These are phyloP conservation scores for Hanseniaspora hatyaiensis DNA, from an alignment of 805 yeast genomes.

Conservation along the genomic window DNA sequence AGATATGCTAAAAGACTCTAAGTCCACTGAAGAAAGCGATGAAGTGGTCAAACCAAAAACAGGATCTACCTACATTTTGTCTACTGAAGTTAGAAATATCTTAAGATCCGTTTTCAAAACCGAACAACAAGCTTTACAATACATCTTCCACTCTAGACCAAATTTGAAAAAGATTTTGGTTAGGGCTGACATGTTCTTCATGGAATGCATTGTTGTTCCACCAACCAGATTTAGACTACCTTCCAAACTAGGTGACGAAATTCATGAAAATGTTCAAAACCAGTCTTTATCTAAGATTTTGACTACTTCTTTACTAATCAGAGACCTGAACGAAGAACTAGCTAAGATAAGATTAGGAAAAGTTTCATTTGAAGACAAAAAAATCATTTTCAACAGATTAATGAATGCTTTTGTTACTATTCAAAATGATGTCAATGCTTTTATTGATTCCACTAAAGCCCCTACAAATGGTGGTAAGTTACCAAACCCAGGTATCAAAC, in stretches of 20 bases:
- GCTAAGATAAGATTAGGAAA: constrained; percentile 47
- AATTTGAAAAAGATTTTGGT: constrained; percentile 34
- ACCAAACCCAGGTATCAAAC: constrained; percentile 92
- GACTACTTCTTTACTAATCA: constrained; percentile 65
- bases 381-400: constrained; percentile 68
- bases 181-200: constrained; percentile 75
- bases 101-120: constrained; percentile 61
- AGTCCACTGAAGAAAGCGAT: constrained; percentile 24
- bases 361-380: constrained; percentile 57
- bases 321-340: constrained; percentile 82
- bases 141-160: constrained; percentile 76
- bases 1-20: constrained; percentile 45
- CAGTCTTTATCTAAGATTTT: constrained; percentile 72
- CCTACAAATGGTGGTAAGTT: constrained; percentile 51
- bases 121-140: constrained; percentile 58
- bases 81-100: constrained; percentile 76
- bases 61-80: constrained; percentile 75
- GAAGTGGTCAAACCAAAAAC: constrained; percentile 44
- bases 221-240: constrained; percentile 95
- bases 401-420: constrained; percentile 93
- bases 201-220: constrained; percentile 82
- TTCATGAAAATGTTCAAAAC: constrained; percentile 89
- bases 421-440: constrained; percentile 89
- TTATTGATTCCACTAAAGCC: constrained; percentile 82
- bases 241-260: constrained; percentile 90